Evolutionary conservation across 495 filamentous ascomycete genomes (phyloP), one percentile per base, ranked within the genome.

Genomic region (Xylaria telfairii): DNA sequence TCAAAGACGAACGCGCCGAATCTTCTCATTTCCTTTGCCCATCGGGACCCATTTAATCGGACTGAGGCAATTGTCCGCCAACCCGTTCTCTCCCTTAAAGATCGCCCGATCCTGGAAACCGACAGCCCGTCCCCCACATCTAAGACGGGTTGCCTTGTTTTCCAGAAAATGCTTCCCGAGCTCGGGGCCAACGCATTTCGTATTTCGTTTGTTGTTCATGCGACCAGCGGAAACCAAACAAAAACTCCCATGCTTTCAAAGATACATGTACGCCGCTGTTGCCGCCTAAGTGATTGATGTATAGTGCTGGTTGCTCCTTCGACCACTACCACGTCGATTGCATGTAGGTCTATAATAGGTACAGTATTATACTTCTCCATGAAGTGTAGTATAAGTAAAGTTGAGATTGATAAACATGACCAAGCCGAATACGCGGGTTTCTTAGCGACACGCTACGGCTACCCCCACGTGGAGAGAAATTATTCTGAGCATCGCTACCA

Each of bases 51-150:
- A 41, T 59, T 39, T 61, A 8, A 37, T 69, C 67, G 67, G 67
- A 56, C 62, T 62, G 44, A 49, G n/a, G 13, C 67, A 62, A 69
- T 28, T 53, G 42, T 69, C 67, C 67, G 67, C 17, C 56, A 53
- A 13, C 67, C 67, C 67, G 56, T 51, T 42, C 15, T 49, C 26
- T n/a, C 5, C 41, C 60, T 41, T 46, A 49, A 51, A 65, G 24
- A 44, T 39, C 30, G 1, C 44, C 44, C 26, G 44, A 65, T 1
- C 13, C 44, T 34, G 10, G 41, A 24, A 64, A 64, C 61, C 61
- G 39, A 62, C 59, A 62, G 2, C 59, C 59, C 37, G 59, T 42
- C 8, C 59, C 59, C 59, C 59, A 62, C 59, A 42, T 19, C 17
- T 3, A 39, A 21, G 32, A 59, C 56, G 30, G 30, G 37, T 32